Percentiles rank a stretch among this genome's conserved stretches.
These are phyloP conservation scores for Suhomyces sp. DNA, from an alignment of 805 yeast genomes.

Conservation along the genomic window DNA sequence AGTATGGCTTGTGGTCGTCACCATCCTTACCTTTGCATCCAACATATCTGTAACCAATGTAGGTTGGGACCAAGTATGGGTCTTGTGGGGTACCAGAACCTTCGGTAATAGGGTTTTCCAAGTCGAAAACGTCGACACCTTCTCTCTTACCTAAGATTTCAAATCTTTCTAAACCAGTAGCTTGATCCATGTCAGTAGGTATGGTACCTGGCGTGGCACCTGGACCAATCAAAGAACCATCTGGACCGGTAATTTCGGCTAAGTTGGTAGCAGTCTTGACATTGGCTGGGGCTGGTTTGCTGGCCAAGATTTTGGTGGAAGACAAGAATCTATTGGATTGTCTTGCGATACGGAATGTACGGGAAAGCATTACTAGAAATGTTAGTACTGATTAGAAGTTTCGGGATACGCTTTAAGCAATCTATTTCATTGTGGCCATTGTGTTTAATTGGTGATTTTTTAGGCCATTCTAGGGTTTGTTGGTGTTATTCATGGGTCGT, in stretches of 20 bases:
- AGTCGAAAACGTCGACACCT: constrained; percentile 93
- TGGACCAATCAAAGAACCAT: constrained; percentile 75
- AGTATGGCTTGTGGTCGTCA: constrained; percentile 85
- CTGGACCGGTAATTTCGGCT: constrained; percentile 74
- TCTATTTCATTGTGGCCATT: background rate
- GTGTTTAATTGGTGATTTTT: background rate
- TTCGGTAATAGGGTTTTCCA: constrained; percentile 79
- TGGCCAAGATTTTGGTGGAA: constrained; percentile 26
- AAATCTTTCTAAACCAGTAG: constrained; percentile 97
- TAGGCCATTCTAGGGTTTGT: background rate
- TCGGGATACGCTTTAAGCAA: background rate
- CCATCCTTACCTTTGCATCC: constrained; percentile 94
- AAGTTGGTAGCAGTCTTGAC: constrained; percentile 64
- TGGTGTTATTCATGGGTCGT: background rate
- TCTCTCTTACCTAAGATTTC: constrained; percentile 91
- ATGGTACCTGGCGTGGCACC: constrained; percentile 85
- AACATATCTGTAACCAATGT: constrained; percentile 89
- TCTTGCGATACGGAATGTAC: constrained; percentile 37
- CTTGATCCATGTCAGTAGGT: constrained; percentile 93
- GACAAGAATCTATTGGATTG: constrained; percentile 33
- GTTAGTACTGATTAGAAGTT: constrained; percentile 14
- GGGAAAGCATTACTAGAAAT: constrained; percentile 29
- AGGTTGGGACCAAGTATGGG: constrained; percentile 87
- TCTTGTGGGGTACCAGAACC: constrained; percentile 88
- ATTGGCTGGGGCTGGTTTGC: constrained; percentile 28